Evolutionary conservation across 352 stramenopile genomes (phyloP).

Genomic region (Plasmopara viticola): DNA sequence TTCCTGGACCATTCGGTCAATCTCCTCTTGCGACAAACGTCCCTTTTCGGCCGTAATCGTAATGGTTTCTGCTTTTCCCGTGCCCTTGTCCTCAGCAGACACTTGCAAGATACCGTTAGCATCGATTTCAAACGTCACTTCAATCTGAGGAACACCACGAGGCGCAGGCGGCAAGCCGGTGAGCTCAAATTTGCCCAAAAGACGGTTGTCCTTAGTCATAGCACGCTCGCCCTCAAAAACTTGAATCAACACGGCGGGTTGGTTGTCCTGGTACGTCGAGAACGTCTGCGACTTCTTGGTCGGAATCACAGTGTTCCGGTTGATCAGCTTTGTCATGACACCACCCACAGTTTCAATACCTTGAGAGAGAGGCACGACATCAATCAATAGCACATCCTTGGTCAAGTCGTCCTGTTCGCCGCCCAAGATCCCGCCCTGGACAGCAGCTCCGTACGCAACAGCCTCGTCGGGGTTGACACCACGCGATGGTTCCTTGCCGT

Average conservation of each 20-base stretch:
- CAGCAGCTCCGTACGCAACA: constrained; percentile 97
- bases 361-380: constrained; percentile 96
- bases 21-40: constrained; percentile 97
- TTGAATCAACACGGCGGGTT: constrained; percentile 84
- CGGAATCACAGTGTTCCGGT: constrained; percentile 96
- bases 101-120: constrained; percentile 99
- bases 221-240: constrained; percentile 98
- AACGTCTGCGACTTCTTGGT: constrained; percentile 99
- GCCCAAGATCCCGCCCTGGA: constrained; percentile 93
- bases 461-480: constrained; percentile 97
- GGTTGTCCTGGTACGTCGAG: constrained; percentile 99
- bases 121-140: constrained; percentile 99
- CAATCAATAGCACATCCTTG: constrained; percentile 95
- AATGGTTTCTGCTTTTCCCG: constrained; percentile 97
- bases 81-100: constrained; percentile 97
- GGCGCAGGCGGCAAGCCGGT: constrained; percentile 95
- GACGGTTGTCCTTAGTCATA: constrained; percentile 99
- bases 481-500: constrained; percentile 90
- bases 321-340: constrained; percentile 99
- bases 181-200: constrained; percentile 99
- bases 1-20: constrained; percentile 98
- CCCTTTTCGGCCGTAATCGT: constrained; percentile 99
- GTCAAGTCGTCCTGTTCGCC: constrained; percentile 89
- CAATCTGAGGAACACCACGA: constrained; percentile 98
- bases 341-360: constrained; percentile 98